Evolutionary conservation across 192 early-diverging fungal genomes (phyloP), one percentile per base, ranked within the genome.

Genomic region (Coemansia sp.): DNA sequence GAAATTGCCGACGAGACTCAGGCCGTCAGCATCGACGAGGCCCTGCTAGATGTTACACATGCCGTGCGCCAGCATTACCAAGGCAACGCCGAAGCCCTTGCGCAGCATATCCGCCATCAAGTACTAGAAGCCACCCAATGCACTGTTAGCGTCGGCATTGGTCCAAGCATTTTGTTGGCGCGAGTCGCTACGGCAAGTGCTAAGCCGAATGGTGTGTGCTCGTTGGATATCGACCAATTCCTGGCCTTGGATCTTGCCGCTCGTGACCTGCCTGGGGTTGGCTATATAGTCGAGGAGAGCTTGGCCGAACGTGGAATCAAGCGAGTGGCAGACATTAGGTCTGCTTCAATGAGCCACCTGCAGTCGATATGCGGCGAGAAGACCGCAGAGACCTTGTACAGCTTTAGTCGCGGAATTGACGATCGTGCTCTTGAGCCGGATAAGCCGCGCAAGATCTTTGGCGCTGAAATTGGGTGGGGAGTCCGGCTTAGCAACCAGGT

Each of bases 391-490:
- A 87, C 73, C 65, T 72, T 98, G 1, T 89, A 90, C 42, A 83
- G 90, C n/a, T 88, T 79, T 65, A 86, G 88, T 53, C 70, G 87
- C 31, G 96, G 96, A 15, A 88, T 91, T 25, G 96, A 98, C 69
- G 73, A 85, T 17, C 84, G 92, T 2, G 74, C 74, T 10, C 64
- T 95, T 12, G 81, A 85, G n/a, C 86, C 86, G 19, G 86, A 92
- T 64, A 81, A 85, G 47, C 59, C 81, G 5, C 85, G 94, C 6
- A 91, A 93, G 70, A 88, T 86, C 43, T 89, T 97, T 25, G 93
- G 93, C 38, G 91, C 89, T 2, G 93, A 96, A 62, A 87, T 95
- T 17, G 89, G 89, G 49, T 96, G 95, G 94, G 96, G 92, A 7
- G 86, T 98, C 0, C 86, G 96, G 8, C 93, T 98, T 77, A 88